These are phyloP conservation scores for Colletotrichum navitas DNA, from an alignment of 2,329 filamentous ascomycete genomes.

Conservation along the genomic window DNA sequence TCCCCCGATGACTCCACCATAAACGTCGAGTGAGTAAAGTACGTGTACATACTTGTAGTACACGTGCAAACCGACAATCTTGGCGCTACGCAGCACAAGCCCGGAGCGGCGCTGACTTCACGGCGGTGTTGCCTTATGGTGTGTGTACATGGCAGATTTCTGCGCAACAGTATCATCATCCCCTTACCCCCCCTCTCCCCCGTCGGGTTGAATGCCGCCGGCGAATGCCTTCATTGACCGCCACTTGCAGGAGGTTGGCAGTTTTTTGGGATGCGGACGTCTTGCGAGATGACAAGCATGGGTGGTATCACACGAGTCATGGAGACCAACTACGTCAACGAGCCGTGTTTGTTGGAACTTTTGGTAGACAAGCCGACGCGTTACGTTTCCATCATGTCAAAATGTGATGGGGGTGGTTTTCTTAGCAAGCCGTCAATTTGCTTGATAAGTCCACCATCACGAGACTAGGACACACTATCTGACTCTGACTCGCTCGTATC, in stretches of 20 bases:
- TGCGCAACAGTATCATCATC: conserved; percentile 1
- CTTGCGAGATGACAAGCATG: conserved; percentile 31
- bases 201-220: conserved; percentile 13
- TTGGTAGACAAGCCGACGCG: conserved; percentile 1
- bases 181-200: not conserved
- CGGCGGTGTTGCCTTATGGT: conserved; percentile 17
- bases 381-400: conserved; percentile 29
- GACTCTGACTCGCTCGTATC: conserved; percentile 41
- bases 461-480: conserved; percentile 27
- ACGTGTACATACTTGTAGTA: not conserved
- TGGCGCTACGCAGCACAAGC: conserved; percentile 2
- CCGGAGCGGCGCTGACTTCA: not conserved
- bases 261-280: conserved; percentile 6
- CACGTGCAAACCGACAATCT: conserved; percentile 15
- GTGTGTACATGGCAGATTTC: not conserved
- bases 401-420: not conserved
- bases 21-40: conserved; percentile 8
- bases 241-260: conserved; percentile 33
- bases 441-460: conserved; percentile 21
- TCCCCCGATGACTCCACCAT: conserved; percentile 36
- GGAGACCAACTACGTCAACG: conserved; percentile 36
- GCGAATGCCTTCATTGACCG: conserved; percentile 24
- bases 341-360: conserved; percentile 1
- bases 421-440: conserved; percentile 24
- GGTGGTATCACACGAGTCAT: conserved; percentile 35